A percentile compares a stretch with the other conserved stretches of the same genome.
Conservation (phyloP, 2,329 filamentous ascomycete genomes). For the Verticillium zaregamsianum region DNA sequence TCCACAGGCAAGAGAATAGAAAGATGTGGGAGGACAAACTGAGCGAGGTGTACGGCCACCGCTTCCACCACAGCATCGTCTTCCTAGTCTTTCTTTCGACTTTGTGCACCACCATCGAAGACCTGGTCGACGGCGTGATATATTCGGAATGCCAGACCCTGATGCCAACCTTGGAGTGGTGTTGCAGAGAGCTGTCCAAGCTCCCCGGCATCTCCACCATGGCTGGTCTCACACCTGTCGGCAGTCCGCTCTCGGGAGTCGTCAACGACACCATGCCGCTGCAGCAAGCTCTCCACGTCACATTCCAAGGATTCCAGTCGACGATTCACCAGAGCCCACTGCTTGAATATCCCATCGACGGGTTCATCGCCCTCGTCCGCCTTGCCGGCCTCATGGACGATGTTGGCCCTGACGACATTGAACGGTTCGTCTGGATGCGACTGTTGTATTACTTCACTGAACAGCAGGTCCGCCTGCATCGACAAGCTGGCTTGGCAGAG, state of each 20-base stretch:
- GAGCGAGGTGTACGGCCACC: background rate
- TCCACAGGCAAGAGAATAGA: background rate
- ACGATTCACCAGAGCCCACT: background rate
- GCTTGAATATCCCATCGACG: background rate
- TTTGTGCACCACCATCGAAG: background rate
- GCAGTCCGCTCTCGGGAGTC: background rate
- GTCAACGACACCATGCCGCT: background rate
- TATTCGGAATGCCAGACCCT: background rate
- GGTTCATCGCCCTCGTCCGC: background rate
- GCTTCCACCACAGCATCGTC: background rate
- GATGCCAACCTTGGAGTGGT: background rate
- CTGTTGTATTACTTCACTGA: background rate
- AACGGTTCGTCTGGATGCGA: background rate
- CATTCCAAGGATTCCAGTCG: background rate
- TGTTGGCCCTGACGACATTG: background rate
- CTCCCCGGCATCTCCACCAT: background rate
- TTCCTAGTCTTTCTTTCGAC: background rate
- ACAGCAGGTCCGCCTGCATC: background rate
- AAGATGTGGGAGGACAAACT: background rate
- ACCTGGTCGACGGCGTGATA: background rate
- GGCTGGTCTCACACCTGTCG: background rate
- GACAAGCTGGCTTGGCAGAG: background rate
- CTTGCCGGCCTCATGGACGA: background rate
- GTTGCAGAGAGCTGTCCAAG: background rate
- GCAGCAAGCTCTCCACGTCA: background rate